phyloP scores from a whole-genome alignment of 2,329 filamentous ascomycete species.

The Epichloe uncinata region DNA sequence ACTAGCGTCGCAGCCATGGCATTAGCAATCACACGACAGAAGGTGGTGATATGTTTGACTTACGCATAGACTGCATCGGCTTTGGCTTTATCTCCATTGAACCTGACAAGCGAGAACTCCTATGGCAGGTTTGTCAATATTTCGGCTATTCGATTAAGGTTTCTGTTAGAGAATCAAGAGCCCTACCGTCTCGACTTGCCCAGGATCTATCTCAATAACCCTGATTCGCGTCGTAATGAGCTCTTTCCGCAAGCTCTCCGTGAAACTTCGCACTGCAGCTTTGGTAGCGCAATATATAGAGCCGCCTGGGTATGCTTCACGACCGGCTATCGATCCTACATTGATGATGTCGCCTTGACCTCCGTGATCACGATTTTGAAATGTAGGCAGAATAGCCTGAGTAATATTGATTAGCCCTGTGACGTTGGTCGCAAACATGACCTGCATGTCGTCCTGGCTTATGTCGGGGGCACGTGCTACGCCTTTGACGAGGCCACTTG shows the following conservation, averaged over 20 bases:
- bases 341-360: conserved; percentile 92
- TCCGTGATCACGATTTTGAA: conserved; percentile 60
- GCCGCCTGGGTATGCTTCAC: conserved; percentile 73
- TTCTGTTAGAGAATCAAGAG: background rate
- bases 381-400: conserved; percentile 74
- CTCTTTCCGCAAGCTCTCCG: conserved; percentile 70
- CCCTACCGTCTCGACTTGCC: conserved; percentile 73
- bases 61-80: conserved; percentile 81
- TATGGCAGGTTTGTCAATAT: conserved; percentile 13
- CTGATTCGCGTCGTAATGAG: conserved; percentile 68
- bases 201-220: conserved; percentile 80
- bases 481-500: conserved; percentile 75
- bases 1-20: conserved; percentile 22
- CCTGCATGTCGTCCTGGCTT: conserved; percentile 62
- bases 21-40: background rate
- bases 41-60: conserved; percentile 17
- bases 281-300: conserved; percentile 92
- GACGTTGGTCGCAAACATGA: conserved; percentile 90
- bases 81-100: conserved; percentile 78
- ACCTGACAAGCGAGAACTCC: conserved; percentile 83
- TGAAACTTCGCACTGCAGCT: conserved; percentile 75
- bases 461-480: conserved; percentile 79
- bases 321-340: conserved; percentile 75
- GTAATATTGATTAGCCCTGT: conserved; percentile 94
- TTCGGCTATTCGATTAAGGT: conserved; percentile 4